phyloP scores from a whole-genome alignment of 768 basidiomycete genomes.

The Coprinopsis marcescibilis region DNA sequence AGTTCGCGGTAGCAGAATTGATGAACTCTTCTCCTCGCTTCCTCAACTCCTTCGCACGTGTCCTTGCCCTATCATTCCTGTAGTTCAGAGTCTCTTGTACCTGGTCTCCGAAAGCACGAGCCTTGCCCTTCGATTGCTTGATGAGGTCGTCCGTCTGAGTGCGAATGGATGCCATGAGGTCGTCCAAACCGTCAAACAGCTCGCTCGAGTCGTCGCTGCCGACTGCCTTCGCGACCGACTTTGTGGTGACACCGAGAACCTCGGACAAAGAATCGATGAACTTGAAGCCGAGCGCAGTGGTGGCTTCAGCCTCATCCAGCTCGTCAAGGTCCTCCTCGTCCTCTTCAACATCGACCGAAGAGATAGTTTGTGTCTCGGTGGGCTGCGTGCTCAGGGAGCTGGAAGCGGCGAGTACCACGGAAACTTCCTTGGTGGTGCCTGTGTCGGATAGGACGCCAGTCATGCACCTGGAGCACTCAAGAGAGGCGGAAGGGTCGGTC shows the following conservation, averaged over 20 bases:
- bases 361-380: too few species aligned
- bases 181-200: constrained; percentile 54
- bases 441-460: not conserved
- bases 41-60: constrained; percentile 47
- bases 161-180: constrained; percentile 44
- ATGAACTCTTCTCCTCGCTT: constrained; percentile 43
- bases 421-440: constrained; percentile 2
- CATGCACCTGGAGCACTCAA: constrained; percentile 3
- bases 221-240: constrained; percentile 37
- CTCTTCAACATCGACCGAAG: not conserved
- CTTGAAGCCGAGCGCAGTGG: constrained; percentile 33
- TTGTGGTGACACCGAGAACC: constrained; percentile 41
- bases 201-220: constrained; percentile 52
- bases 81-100: constrained; percentile 39
- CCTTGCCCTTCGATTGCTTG: constrained; percentile 43
- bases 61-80: constrained; percentile 48
- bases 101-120: constrained; percentile 37
- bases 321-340: constrained; percentile 13
- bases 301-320: too few species aligned
- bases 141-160: constrained; percentile 43
- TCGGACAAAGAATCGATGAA: constrained; percentile 42
- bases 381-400: too few species aligned
- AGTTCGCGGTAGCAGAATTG: constrained; percentile 33
- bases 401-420: too few species aligned
- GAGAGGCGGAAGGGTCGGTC: too few species aligned